These are phyloP conservation scores for Hibiscus tridactylites DNA, from an alignment of 345 rosid genomes.

Conservation along the genomic window DNA sequence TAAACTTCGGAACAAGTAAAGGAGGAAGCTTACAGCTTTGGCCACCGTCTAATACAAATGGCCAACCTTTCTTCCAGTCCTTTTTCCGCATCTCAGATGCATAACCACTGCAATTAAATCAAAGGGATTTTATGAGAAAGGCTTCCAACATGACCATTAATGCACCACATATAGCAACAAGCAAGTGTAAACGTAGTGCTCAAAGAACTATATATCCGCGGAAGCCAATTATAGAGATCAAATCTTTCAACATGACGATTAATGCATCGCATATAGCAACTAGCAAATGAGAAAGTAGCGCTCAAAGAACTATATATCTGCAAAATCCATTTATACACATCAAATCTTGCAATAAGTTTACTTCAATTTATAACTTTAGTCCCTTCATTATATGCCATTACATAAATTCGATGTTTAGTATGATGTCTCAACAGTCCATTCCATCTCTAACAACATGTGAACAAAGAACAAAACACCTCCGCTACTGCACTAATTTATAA, in stretches of 20 bases:
- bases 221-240: neutral
- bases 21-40: conserved; percentile 37
- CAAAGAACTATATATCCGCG: neutral
- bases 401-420: neutral
- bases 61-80: conserved; percentile 47
- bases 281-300: neutral
- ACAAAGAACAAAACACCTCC: neutral
- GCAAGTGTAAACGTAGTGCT: neutral
- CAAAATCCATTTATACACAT: neutral
- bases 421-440: neutral
- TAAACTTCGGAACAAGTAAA: conserved; percentile 40
- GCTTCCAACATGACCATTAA: conserved; percentile 1
- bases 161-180: conserved; percentile 4
- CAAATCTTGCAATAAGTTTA: neutral
- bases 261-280: conserved; percentile 1
- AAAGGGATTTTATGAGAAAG: conserved; percentile 7
- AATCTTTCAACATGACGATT: neutral
- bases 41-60: conserved; percentile 38
- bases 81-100: conserved; percentile 45
- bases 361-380: neutral
- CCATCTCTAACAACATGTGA: neutral
- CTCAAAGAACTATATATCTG: neutral
- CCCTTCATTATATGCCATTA: neutral
- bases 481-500: neutral
- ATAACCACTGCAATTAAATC: conserved; percentile 50